Evolutionary conservation across 345 rosid species (phyloP).

Genomic region (Acer yangbiense): DNA sequence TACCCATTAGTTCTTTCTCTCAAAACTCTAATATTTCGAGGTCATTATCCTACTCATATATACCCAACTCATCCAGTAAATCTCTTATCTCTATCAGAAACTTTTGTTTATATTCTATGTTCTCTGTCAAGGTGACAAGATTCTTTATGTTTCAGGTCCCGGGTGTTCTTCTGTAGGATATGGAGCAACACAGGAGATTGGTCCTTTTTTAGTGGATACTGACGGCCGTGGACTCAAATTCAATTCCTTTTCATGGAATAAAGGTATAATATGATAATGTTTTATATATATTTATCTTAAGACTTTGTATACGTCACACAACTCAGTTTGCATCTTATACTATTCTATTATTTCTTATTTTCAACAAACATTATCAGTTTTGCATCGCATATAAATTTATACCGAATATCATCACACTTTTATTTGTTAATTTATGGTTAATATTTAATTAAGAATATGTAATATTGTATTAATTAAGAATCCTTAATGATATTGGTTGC

Average conservation of each 20-base stretch:
- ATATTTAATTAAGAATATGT: neutral
- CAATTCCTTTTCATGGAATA: constrained; percentile 84
- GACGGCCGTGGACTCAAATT: constrained; percentile 55
- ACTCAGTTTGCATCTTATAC: constrained; percentile 1
- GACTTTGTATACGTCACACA: constrained; percentile 10
- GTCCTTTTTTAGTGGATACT: constrained; percentile 84
- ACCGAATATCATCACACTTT: neutral
- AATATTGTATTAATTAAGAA: neutral
- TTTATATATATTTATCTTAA: neutral
- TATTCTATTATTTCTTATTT: constrained; percentile 2
- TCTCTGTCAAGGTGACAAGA: constrained; percentile 45
- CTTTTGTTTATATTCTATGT: constrained; percentile 23
- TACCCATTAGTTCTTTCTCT: constrained; percentile 11
- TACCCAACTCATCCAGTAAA: constrained; percentile 20
- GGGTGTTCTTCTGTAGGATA: constrained; percentile 98
- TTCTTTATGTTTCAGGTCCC: constrained; percentile 69
- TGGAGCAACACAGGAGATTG: constrained; percentile 97
- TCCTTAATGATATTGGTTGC: constrained; percentile 35
- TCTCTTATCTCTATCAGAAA: constrained; percentile 1
- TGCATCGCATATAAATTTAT: neutral
- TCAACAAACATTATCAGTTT: neutral
- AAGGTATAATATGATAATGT: constrained; percentile 38
- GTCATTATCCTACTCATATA: constrained; percentile 13
- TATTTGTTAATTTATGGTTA: neutral
- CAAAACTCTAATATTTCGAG: neutral